Evolutionary conservation across 2,329 filamentous ascomycete genomes (phyloP).

Genomic region (Paecilomyces sp.): DNA sequence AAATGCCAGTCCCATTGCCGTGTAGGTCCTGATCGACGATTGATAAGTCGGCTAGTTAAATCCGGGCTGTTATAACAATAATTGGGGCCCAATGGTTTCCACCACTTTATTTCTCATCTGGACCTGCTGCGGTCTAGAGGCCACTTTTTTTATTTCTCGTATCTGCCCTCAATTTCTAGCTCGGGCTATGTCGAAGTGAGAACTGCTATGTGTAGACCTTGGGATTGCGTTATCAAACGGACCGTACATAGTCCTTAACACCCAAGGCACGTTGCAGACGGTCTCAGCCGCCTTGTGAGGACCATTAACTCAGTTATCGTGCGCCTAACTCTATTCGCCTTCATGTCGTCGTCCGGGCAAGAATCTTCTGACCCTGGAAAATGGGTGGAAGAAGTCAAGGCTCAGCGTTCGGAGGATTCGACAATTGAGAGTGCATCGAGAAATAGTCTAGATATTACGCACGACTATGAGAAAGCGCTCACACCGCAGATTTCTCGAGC

Average conservation of each 20-base stretch:
- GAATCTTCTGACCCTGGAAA: neutral
- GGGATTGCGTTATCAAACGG: neutral
- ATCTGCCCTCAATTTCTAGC: neutral
- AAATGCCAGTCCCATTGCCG: neutral
- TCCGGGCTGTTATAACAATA: neutral
- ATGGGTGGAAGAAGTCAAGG: neutral
- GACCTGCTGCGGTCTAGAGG: neutral
- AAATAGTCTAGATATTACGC: slow-evolving; percentile 1
- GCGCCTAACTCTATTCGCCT: neutral
- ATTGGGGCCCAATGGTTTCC: neutral
- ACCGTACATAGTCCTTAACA: neutral
- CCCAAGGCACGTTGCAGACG: neutral
- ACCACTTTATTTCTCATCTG: neutral
- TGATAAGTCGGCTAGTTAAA: neutral
- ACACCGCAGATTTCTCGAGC: slow-evolving; percentile 22
- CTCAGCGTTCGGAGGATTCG: slow-evolving; percentile 2
- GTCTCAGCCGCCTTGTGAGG: neutral
- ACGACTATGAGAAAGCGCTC: slow-evolving; percentile 14
- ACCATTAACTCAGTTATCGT: neutral
- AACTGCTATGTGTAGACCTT: neutral
- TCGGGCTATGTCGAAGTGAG: neutral
- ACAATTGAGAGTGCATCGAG: slow-evolving; percentile 5
- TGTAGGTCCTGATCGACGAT: neutral
- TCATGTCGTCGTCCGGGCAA: neutral
- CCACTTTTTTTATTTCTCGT: neutral